Percentiles rank a stretch among this genome's conserved stretches.
These are phyloP conservation scores for Polygonum aviculare DNA, from an alignment of 148 eudicot genomes.

Conservation along the genomic window DNA sequence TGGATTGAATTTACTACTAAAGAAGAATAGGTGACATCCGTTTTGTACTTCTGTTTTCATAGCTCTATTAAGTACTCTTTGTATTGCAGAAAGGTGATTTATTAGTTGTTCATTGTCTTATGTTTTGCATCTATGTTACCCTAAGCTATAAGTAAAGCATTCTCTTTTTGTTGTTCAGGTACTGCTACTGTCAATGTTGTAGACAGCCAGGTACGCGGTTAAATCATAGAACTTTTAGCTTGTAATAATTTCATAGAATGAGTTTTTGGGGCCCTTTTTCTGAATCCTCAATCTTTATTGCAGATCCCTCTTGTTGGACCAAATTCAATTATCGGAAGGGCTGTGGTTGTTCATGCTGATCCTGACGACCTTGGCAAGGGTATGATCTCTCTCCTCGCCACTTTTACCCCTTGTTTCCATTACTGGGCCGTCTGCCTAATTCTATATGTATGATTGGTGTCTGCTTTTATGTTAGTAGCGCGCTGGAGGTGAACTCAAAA, in stretches of 20 bases:
- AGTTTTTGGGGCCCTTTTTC: background rate
- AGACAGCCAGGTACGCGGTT: conserved; percentile 55
- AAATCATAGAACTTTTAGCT: background rate
- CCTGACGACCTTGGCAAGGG: conserved; percentile 93
- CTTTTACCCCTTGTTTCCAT: background rate
- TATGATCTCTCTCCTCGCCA: conserved; percentile 5
- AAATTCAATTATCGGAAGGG: conserved; percentile 86
- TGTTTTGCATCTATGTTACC: background rate
- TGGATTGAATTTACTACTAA: background rate
- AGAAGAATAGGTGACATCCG: background rate
- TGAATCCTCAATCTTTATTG: background rate
- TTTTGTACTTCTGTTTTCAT: background rate
- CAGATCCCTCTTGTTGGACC: conserved; percentile 68
- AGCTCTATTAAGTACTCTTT: background rate
- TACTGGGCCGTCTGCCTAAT: background rate
- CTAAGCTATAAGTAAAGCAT: background rate
- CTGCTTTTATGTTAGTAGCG: background rate
- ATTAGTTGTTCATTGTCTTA: too few relatives aligned
- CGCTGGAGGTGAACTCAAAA: background rate
- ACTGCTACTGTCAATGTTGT: conserved; percentile 65
- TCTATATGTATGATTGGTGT: background rate
- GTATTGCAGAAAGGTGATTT: background rate
- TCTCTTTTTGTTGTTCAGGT: conserved; percentile 31
- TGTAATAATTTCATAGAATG: background rate
- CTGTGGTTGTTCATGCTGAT: conserved; percentile 92